A percentile compares a stretch with the other conserved stretches of the same genome.
phyloP scores from a whole-genome alignment of 1,284 basidiomycete species.

The Sanghuangporus baumii region DNA sequence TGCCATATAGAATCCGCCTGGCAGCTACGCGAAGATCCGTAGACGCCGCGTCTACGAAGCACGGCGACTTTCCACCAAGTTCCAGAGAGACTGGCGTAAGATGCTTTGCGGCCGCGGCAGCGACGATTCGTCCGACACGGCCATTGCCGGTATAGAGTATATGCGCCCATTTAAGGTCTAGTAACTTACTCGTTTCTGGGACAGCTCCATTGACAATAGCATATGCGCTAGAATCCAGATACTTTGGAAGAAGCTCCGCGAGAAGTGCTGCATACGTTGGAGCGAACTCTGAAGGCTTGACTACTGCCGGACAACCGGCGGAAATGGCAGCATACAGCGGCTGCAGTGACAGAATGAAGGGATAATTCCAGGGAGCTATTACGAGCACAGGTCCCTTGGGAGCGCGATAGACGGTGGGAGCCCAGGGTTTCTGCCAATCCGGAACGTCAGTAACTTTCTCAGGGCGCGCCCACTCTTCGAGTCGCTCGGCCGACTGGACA shows the following conservation, averaged over 20 bases:
- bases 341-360: constrained; percentile 33
- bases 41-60: constrained; percentile 38
- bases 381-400: constrained; percentile 37
- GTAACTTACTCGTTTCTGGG: constrained; percentile 33
- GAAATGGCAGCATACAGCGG: constrained; percentile 39
- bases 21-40: constrained; percentile 26
- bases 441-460: constrained; percentile 30
- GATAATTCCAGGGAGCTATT: constrained; percentile 36
- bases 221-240: constrained; percentile 36
- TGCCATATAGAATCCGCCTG: constrained; percentile 41
- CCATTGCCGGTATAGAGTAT: constrained; percentile 35
- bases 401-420: constrained; percentile 31
- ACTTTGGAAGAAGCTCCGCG: constrained; percentile 40
- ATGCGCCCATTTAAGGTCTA: constrained; percentile 13
- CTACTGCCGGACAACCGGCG: constrained; percentile 38
- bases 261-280: constrained; percentile 38
- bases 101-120: constrained; percentile 63
- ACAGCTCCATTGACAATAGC: constrained; percentile 41
- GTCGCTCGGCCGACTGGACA: constrained; percentile 40
- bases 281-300: constrained; percentile 46
- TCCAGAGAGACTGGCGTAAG: constrained; percentile 67
- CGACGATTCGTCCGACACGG: constrained; percentile 59
- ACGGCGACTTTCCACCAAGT: constrained; percentile 53
- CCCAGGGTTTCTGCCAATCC: constrained; percentile 30
- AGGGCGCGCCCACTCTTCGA: constrained; percentile 49